phyloP scores from a whole-genome alignment of 2,329 filamentous ascomycete species.

The Knufia petricola region DNA sequence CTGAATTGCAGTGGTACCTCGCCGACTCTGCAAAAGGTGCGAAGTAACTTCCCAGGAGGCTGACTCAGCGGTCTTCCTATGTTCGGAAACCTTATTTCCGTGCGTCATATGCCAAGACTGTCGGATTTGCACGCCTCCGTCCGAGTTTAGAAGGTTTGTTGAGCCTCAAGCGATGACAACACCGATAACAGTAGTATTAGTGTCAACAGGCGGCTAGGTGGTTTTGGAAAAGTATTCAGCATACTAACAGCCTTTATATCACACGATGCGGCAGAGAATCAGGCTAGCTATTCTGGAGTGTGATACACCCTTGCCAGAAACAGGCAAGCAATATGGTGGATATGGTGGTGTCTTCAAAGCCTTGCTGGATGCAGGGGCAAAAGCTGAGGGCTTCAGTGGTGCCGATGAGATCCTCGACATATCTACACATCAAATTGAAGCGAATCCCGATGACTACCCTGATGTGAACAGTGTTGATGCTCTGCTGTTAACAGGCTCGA shows the following conservation, averaged over 20 bases:
- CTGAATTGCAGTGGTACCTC: too few relatives aligned
- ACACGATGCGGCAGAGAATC: neutral
- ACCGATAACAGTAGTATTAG: neutral
- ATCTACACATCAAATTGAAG: conserved; percentile 61
- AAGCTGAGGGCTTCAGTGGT: conserved; percentile 35
- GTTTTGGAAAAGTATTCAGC: too few relatives aligned
- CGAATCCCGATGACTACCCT: conserved; percentile 58
- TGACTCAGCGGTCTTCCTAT: too few relatives aligned
- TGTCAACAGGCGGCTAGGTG: neutral
- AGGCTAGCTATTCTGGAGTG: conserved; percentile 66
- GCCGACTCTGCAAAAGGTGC: too few relatives aligned
- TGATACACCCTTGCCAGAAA: conserved; percentile 62
- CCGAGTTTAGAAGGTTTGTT: neutral
- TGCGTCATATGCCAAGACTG: neutral
- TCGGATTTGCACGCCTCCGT: conserved; percentile 1
- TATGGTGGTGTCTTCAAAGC: conserved; percentile 63
- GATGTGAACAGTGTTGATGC: conserved; percentile 66
- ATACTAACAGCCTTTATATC: too few relatives aligned
- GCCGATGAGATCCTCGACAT: conserved; percentile 35
- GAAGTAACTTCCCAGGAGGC: too few relatives aligned
- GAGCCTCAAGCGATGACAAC: too few relatives aligned
- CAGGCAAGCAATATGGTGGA: conserved; percentile 55
- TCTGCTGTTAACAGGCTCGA: conserved; percentile 66
- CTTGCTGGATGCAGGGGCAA: conserved; percentile 48
- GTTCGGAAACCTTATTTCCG: too few relatives aligned